Evolutionary conservation across 306 rosid species (phyloP).

Genomic region (Carpinus fangiana): DNA sequence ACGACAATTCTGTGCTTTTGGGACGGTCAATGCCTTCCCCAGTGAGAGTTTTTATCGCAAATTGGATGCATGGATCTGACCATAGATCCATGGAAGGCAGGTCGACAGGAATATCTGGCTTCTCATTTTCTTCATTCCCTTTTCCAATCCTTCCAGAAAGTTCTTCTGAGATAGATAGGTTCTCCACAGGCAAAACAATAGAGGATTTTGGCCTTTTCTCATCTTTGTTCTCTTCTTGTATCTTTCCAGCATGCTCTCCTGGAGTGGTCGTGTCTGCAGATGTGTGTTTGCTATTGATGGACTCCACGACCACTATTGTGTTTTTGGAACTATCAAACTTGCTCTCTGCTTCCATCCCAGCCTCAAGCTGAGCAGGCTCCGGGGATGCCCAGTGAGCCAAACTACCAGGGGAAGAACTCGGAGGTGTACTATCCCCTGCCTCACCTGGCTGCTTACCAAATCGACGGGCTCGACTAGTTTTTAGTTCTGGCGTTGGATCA

Average conservation of each 20-base stretch:
- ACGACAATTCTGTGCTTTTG: slow-evolving; percentile 32
- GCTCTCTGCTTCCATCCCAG: slow-evolving; percentile 24
- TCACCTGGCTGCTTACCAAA: slow-evolving; percentile 35
- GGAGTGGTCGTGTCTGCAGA: slow-evolving; percentile 19
- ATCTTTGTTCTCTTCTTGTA: slow-evolving; percentile 13
- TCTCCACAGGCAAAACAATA: slow-evolving; percentile 24
- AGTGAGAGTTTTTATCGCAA: slow-evolving; percentile 82
- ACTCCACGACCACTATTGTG: slow-evolving; percentile 13
- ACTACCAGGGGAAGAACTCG: slow-evolving; percentile 29
- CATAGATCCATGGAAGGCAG: slow-evolving; percentile 58
- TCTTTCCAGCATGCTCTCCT: slow-evolving; percentile 27
- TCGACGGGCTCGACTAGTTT: slow-evolving; percentile 42
- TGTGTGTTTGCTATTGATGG: slow-evolving; percentile 6
- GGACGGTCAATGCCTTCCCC: slow-evolving; percentile 46
- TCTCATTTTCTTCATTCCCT: slow-evolving; percentile 31
- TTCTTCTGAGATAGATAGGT: slow-evolving; percentile 18
- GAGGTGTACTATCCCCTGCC: slow-evolving; percentile 30
- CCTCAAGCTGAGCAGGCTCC: slow-evolving; percentile 22
- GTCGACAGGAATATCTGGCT: slow-evolving; percentile 38
- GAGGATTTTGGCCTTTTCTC: slow-evolving; percentile 16
- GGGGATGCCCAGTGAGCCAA: slow-evolving; percentile 17
- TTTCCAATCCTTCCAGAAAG: slow-evolving; percentile 22
- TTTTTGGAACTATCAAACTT: slow-evolving; percentile 4
- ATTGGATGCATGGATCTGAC: slow-evolving; percentile 89
- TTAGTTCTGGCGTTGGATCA: slow-evolving; percentile 59